Percentiles rank a stretch among this genome's conserved stretches.
These are phyloP conservation scores for Tylopilus sp. DNA, from an alignment of 768 basidiomycete species.

Conservation along the genomic window DNA sequence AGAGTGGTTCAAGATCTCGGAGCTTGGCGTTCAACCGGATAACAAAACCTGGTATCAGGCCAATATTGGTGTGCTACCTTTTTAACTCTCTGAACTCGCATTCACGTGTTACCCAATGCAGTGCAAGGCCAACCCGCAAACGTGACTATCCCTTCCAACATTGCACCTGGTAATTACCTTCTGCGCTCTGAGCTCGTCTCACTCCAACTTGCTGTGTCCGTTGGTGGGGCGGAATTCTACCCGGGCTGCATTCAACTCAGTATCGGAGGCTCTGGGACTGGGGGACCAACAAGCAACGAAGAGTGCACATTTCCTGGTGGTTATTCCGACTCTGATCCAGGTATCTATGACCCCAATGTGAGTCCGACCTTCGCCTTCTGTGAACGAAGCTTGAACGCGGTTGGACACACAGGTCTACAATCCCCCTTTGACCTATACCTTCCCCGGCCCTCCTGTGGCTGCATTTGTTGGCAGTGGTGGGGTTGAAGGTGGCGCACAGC, in stretches of 20 bases:
- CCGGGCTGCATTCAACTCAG: conserved; percentile 29
- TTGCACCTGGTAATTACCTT: conserved; percentile 69
- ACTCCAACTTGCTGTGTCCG: conserved; percentile 56
- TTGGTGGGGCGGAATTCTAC: conserved; percentile 52
- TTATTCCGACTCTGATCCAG: conserved; percentile 65
- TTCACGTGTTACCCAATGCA: conserved; percentile 7
- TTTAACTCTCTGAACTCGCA: background rate
- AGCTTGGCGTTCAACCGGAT: conserved; percentile 40
- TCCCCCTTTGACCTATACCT: conserved; percentile 37
- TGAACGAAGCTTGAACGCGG: background rate
- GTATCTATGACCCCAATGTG: conserved; percentile 55
- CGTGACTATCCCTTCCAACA: conserved; percentile 44
- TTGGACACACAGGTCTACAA: conserved; percentile 25
- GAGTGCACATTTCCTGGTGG: conserved; percentile 67
- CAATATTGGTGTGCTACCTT: conserved; percentile 41
- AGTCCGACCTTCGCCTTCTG: background rate
- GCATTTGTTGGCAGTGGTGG: conserved; percentile 32
- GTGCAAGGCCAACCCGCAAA: conserved; percentile 37
- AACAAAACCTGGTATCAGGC: conserved; percentile 46
- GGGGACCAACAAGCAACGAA: conserved; percentile 19
- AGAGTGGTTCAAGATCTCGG: conserved; percentile 72
- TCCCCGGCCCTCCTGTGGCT: conserved; percentile 53
- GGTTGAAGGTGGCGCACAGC: conserved; percentile 18
- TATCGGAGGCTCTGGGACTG: conserved; percentile 27
- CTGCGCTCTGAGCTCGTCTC: conserved; percentile 78